phyloP scores from a whole-genome alignment of 257 asterid species.

The Solanum medicagineum region DNA sequence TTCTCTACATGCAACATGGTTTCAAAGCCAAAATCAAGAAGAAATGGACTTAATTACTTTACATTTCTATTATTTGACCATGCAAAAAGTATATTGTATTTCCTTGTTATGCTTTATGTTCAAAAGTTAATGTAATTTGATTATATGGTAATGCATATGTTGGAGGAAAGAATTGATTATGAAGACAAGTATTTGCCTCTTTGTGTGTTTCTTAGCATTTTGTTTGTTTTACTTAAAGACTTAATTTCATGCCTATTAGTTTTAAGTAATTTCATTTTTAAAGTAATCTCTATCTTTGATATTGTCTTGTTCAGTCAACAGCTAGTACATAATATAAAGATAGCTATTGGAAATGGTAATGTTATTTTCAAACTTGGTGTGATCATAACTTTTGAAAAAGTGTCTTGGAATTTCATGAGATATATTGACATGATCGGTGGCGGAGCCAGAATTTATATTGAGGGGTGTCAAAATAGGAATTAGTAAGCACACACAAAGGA shows the following conservation, averaged over 20 bases:
- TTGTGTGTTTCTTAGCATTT: not conserved
- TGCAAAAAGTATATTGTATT: not conserved
- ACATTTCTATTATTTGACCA: not conserved
- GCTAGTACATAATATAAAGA: not conserved
- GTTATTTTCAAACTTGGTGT: not conserved
- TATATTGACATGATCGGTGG: not conserved
- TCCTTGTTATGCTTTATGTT: not conserved
- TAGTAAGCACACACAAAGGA: no score
- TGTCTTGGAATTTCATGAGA: not conserved
- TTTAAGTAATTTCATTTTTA: no score
- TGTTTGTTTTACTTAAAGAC: not conserved
- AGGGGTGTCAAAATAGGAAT: no score
- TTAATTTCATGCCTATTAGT: not conserved
- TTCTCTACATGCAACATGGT: slow-evolving; percentile 48
- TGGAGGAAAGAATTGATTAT: not conserved
- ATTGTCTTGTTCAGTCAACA: no score
- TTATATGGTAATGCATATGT: not conserved
- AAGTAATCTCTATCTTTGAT: no score
- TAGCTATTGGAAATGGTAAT: not conserved
- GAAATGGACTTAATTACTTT: slow-evolving; percentile 10
- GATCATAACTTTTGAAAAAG: not conserved
- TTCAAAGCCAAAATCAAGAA: slow-evolving; percentile 29
- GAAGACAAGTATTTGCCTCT: not conserved
- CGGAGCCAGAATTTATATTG: no score
- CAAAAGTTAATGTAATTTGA: not conserved